phyloP scores from a whole-genome alignment of 2,329 filamentous ascomycete species.

The Fusarium vanettenii region DNA sequence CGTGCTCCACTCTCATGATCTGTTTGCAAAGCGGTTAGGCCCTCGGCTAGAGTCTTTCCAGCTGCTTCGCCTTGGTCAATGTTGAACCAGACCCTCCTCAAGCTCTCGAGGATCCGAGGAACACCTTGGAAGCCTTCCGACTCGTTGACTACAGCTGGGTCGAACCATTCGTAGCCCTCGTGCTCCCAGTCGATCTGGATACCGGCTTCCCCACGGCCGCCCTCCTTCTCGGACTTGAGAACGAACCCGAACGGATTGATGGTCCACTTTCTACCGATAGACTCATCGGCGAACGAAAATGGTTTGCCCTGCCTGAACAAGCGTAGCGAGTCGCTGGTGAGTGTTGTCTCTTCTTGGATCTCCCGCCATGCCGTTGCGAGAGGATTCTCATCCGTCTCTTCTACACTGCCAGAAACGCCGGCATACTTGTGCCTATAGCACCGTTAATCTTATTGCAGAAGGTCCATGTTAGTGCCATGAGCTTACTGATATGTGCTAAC shows the following conservation, averaged over 20 bases:
- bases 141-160: slow-evolving; percentile 61
- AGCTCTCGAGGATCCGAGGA: slow-evolving; percentile 66
- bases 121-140: slow-evolving; percentile 63
- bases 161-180: slow-evolving; percentile 67
- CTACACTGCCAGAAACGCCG: slow-evolving; percentile 71
- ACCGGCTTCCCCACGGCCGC: slow-evolving; percentile 52
- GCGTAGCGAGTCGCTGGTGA: slow-evolving; percentile 59
- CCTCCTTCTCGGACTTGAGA: slow-evolving; percentile 51
- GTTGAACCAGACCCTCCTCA: slow-evolving; percentile 70
- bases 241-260: slow-evolving; percentile 72
- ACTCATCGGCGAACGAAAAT: slow-evolving; percentile 66
- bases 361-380: slow-evolving; percentile 71
- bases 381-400: slow-evolving; percentile 62
- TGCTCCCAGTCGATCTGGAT: slow-evolving; percentile 74
- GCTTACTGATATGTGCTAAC: slow-evolving; percentile 70
- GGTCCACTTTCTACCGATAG: slow-evolving; percentile 68
- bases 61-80: slow-evolving; percentile 60
- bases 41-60: slow-evolving; percentile 56
- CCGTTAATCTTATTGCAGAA: neutral
- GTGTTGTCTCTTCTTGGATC: slow-evolving; percentile 70
- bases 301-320: slow-evolving; percentile 68
- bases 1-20: slow-evolving; percentile 71
- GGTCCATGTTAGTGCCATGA: neutral
- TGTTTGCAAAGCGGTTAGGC: slow-evolving; percentile 60
- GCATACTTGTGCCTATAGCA: slow-evolving; percentile 64